Evolutionary conservation across 441 rosid species (phyloP).

Genomic region (Adansonia madagascariensis): DNA sequence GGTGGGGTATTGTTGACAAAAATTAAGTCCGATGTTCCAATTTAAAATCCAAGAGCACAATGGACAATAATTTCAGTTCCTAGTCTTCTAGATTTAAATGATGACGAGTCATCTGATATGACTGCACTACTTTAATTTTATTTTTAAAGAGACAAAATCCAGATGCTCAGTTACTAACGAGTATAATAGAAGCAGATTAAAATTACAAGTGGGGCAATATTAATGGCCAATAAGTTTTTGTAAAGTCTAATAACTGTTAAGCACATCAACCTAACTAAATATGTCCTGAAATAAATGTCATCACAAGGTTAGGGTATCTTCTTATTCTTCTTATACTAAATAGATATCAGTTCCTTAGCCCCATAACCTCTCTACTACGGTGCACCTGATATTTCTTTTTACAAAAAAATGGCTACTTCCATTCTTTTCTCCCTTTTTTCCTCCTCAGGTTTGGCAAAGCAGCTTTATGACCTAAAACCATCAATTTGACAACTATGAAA

Average conservation of each 20-base stretch:
- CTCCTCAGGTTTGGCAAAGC: neutral
- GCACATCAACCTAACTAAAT: neutral
- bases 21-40: neutral
- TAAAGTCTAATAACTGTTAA: neutral
- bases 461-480: neutral
- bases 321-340: neutral
- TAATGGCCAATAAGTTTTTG: neutral
- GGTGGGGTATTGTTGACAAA: neutral
- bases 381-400: neutral
- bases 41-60: neutral
- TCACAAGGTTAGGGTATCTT: neutral
- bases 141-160: neutral
- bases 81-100: constrained; percentile 4
- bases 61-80: neutral
- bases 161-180: neutral
- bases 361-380: neutral
- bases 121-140: neutral
- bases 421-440: neutral
- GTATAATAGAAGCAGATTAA: neutral
- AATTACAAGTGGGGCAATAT: neutral
- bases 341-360: neutral
- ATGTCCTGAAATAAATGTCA: neutral
- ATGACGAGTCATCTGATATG: neutral
- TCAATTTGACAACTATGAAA: neutral
- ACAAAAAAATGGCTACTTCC: neutral